These are phyloP conservation scores for Eimeria acervulina DNA, from an alignment of 169 alveolate genomes.

Conservation along the genomic window DNA sequence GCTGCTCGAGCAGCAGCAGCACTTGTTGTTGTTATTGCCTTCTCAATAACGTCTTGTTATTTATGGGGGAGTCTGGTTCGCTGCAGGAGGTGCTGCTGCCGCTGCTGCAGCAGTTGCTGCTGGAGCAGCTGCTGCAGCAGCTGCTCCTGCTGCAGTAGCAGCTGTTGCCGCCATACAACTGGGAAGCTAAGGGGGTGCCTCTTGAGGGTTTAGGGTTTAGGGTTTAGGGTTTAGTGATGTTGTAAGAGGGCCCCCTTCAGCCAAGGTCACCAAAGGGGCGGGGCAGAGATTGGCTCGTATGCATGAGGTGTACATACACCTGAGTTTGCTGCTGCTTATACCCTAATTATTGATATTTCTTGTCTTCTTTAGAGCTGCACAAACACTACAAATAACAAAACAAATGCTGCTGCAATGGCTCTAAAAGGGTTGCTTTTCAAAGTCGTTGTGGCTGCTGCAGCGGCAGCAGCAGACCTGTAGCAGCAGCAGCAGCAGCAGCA, in stretches of 20 bases:
- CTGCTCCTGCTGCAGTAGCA: slow-evolving; percentile 30
- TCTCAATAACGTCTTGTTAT: background rate
- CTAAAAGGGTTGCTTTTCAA: background rate
- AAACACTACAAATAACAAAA: background rate
- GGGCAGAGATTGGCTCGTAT: background rate
- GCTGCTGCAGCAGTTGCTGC: too few relatives aligned
- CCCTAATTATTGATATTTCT: background rate
- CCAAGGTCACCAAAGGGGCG: slow-evolving; percentile 39
- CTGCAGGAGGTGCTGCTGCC: slow-evolving; percentile 1
- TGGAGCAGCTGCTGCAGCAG: background rate
- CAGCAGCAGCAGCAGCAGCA: too few relatives aligned
- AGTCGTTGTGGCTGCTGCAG: slow-evolving; percentile 31
- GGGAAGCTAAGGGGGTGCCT: too few relatives aligned
- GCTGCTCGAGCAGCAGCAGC: background rate
- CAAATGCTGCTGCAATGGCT: background rate
- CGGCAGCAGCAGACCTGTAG: too few relatives aligned
- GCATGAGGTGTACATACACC: slow-evolving; percentile 6
- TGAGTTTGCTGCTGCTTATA: background rate
- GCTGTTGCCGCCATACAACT: slow-evolving; percentile 23
- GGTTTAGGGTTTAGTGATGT: background rate
- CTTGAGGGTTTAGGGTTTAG: background rate
- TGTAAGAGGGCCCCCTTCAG: too few relatives aligned
- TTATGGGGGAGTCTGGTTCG: background rate
- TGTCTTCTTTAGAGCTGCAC: background rate
- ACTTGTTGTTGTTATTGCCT: background rate